These are phyloP conservation scores for Psidium guajava DNA, from an alignment of 345 rosid species.

Conservation along the genomic window DNA sequence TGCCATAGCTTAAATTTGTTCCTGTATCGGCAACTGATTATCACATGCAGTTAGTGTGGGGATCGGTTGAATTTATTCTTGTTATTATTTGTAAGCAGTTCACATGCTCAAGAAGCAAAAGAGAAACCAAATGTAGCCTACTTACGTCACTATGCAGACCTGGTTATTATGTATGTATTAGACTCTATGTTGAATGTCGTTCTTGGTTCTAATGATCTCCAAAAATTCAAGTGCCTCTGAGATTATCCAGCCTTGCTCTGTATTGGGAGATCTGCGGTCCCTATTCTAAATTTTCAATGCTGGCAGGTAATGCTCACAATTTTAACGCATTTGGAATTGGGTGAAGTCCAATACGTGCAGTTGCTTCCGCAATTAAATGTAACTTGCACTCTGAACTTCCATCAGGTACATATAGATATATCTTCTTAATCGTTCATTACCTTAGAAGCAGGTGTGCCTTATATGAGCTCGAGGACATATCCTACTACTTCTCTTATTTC, in stretches of 20 bases:
- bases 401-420: conserved; percentile 44
- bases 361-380: conserved; percentile 63
- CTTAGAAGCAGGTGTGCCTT: neutral
- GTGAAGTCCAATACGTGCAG: conserved; percentile 64
- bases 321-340: conserved; percentile 85
- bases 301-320: conserved; percentile 85
- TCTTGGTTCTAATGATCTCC: neutral
- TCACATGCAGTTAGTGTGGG: neutral
- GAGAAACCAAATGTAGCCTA: neutral
- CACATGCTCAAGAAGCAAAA: neutral
- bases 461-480: neutral
- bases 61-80: neutral
- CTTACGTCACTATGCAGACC: neutral
- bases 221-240: neutral
- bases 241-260: neutral
- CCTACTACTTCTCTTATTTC: neutral
- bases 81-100: neutral
- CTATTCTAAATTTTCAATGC: neutral
- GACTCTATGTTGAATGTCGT: neutral
- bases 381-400: conserved; percentile 79
- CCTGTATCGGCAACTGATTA: neutral
- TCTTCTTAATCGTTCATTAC: neutral
- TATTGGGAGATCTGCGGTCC: neutral
- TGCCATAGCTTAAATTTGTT: neutral
- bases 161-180: neutral